Conservation (phyloP, 177 flowering plant genomes). For the Vitis hybrid region DNA sequence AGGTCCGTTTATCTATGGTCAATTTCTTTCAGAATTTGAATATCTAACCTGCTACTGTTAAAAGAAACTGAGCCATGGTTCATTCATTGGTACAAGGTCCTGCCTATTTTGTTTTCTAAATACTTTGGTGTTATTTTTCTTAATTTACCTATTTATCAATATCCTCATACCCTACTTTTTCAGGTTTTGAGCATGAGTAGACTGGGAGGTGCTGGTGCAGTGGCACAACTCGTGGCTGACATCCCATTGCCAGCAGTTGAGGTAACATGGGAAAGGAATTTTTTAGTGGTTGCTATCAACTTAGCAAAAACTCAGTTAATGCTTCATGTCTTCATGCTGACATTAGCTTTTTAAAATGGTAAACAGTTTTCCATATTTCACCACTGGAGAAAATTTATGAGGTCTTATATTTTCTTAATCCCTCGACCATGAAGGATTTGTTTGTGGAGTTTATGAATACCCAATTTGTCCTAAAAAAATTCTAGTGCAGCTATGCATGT, state of each 20-base stretch:
- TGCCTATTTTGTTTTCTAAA: background rate
- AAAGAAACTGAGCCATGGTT: background rate
- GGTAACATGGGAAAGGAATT: conserved; percentile 17
- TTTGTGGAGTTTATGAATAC: no score
- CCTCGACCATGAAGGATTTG: background rate
- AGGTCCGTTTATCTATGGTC: no score
- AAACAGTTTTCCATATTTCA: background rate
- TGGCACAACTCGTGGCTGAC: conserved; percentile 43
- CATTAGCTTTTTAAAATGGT: background rate
- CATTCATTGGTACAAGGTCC: background rate
- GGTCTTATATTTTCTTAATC: background rate
- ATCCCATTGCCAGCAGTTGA: conserved; percentile 30
- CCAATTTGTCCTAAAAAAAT: background rate
- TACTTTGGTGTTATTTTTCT: background rate
- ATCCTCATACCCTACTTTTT: background rate
- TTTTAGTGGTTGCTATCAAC: background rate
- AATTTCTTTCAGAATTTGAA: no score
- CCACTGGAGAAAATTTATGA: background rate
- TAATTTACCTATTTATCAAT: background rate
- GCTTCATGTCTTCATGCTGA: background rate
- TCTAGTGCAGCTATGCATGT: background rate
- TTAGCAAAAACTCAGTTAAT: background rate
- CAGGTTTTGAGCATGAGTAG: conserved; percentile 54
- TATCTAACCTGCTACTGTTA: no score
- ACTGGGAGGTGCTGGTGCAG: conserved; percentile 45